These are phyloP conservation scores for Venturiaceae sp. DNA, from an alignment of 2,329 filamentous ascomycete species.

Conservation along the genomic window DNA sequence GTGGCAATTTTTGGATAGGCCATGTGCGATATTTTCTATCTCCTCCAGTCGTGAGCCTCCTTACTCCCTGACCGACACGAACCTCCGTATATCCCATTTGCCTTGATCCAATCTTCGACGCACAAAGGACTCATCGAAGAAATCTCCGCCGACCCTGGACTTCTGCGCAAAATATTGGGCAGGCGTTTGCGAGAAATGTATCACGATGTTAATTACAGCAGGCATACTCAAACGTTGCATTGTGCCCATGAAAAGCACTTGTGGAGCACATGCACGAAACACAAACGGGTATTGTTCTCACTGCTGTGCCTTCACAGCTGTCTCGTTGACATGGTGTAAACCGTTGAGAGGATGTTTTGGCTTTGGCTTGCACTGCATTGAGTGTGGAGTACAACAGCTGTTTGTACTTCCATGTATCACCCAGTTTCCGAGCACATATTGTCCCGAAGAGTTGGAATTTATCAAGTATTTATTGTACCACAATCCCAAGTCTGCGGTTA, in stretches of 20 bases:
- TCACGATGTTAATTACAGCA: background rate
- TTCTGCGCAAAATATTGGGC: background rate
- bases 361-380: background rate
- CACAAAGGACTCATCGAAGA: no score
- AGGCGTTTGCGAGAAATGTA: background rate
- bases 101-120: no score
- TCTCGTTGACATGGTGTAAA: background rate
- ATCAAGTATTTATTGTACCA: background rate
- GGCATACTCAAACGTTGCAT: background rate
- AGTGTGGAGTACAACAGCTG: background rate
- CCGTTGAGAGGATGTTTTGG: background rate
- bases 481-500: background rate
- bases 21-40: background rate
- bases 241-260: background rate
- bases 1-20: background rate
- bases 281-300: background rate
- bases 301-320: background rate
- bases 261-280: background rate
- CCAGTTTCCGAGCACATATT: background rate
- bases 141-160: background rate
- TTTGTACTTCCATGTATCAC: background rate
- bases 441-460: background rate
- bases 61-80: no score
- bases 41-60: background rate
- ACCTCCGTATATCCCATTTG: no score